Evolutionary conservation across 2,329 filamentous ascomycete species (phyloP).

Genomic region (Lecanicillium sp.): DNA sequence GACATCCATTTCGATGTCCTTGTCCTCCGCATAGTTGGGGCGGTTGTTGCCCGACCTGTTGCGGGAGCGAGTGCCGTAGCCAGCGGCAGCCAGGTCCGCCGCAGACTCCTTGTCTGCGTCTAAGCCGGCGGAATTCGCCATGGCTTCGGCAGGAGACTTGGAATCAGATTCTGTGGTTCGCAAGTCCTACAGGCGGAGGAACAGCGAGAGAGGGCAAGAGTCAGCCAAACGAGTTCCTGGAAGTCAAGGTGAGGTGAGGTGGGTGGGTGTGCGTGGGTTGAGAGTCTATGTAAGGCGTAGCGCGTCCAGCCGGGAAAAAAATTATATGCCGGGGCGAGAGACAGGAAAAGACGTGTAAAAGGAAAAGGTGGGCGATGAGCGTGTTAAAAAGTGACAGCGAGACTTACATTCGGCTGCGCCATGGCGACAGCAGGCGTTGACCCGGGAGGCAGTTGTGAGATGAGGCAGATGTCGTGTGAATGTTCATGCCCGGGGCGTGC

Average conservation of each 20-base stretch:
- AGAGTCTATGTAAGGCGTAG: neutral
- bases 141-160: conserved; percentile 27
- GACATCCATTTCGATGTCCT: conserved; percentile 77
- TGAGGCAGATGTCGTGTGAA: conserved; percentile 19
- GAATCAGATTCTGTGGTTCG: conserved; percentile 25
- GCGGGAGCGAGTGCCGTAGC: conserved; percentile 89
- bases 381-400: conserved; percentile 8
- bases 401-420: conserved; percentile 31
- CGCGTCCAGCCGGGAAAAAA: neutral
- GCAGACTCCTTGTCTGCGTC: conserved; percentile 40
- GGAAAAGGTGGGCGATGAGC: conserved; percentile 11
- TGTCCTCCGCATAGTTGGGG: conserved; percentile 92
- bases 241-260: neutral
- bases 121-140: conserved; percentile 41
- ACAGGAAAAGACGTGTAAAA: conserved; percentile 14
- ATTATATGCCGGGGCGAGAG: conserved; percentile 3
- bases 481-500: conserved; percentile 18
- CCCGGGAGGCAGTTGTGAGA: conserved; percentile 23
- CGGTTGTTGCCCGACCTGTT: conserved; percentile 75
- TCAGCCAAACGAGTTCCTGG: neutral
- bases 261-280: conserved; percentile 3
- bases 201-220: conserved; percentile 10
- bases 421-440: conserved; percentile 26
- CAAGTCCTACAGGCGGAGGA: conserved; percentile 22
- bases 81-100: conserved; percentile 46